These are phyloP conservation scores for Cystofilobasidium macerans DNA, from an alignment of 768 basidiomycete species.

Conservation along the genomic window DNA sequence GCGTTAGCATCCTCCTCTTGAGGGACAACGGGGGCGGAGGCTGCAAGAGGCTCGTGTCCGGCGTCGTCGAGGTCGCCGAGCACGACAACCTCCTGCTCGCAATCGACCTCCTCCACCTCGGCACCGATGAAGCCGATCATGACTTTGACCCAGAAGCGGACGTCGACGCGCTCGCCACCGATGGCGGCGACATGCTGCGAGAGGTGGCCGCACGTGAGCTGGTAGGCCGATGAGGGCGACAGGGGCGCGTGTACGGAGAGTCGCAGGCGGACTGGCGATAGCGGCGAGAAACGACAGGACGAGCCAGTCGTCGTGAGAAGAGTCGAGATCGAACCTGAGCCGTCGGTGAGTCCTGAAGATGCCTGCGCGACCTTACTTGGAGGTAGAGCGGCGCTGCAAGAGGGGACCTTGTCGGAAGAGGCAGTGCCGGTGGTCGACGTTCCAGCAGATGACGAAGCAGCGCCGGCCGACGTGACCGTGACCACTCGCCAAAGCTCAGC, in stretches of 20 bases:
- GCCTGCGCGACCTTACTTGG: background rate
- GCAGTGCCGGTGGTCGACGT: background rate
- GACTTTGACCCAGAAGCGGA: slow-evolving; percentile 18
- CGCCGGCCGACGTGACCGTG: background rate
- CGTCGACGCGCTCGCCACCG: slow-evolving; percentile 4
- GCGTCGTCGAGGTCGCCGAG: slow-evolving; percentile 15
- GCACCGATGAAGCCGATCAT: slow-evolving; percentile 12
- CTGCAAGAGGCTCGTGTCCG: background rate
- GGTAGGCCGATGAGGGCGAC: slow-evolving; percentile 20
- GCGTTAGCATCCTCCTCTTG: no score
- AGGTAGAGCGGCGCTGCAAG: background rate
- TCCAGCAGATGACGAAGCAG: background rate
- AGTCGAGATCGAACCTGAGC: background rate
- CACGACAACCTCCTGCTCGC: slow-evolving; percentile 18
- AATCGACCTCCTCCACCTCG: slow-evolving; percentile 12
- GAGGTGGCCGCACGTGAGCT: slow-evolving; percentile 22
- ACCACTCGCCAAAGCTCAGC: slow-evolving; percentile 21
- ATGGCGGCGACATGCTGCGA: slow-evolving; percentile 8
- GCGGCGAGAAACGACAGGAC: slow-evolving; percentile 21
- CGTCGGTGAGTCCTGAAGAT: background rate
- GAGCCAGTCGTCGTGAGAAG: slow-evolving; percentile 19
- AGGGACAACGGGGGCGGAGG: no score
- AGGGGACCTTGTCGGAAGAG: background rate
- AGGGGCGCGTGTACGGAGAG: slow-evolving; percentile 22
- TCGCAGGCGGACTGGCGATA: slow-evolving; percentile 17